Evolutionary conservation across 208 protist species (phyloP).

Genomic region (Trichomonas tenax): DNA sequence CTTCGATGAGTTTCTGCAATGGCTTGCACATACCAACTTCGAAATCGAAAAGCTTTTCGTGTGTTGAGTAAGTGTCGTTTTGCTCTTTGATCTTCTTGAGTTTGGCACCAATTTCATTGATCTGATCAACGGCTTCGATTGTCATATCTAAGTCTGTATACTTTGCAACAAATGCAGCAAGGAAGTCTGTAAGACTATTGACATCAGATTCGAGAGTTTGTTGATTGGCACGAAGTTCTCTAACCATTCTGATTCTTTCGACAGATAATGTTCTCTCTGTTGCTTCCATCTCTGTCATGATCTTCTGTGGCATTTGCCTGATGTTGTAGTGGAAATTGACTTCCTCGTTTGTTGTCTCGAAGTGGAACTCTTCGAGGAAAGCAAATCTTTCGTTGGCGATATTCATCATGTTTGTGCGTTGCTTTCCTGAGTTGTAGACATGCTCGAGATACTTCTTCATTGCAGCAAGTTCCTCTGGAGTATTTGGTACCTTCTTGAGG

Average conservation of each 20-base stretch:
- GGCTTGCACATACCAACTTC: neutral
- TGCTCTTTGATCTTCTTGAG: neutral
- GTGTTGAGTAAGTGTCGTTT: neutral
- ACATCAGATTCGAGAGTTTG: neutral
- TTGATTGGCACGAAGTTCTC: neutral
- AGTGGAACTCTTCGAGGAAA: neutral
- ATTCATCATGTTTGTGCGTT: neutral
- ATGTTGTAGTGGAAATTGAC: neutral
- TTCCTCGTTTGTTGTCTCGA: neutral
- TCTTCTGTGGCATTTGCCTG: neutral
- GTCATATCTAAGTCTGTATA: slow-evolving; percentile 10
- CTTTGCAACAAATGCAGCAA: neutral
- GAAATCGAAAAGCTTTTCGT: neutral
- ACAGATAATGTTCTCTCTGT: neutral
- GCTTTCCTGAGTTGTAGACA: neutral
- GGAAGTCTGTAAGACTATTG: neutral
- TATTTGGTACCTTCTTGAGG: neutral
- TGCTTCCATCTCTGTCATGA: neutral
- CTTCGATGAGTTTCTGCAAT: neutral
- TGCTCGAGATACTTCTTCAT: neutral
- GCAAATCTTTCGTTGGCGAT: neutral
- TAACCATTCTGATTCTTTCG: neutral
- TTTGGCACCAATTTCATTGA: neutral
- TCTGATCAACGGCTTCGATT: neutral
- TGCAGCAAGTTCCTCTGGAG: neutral